Percentiles rank a stretch among this genome's conserved stretches.
Evolutionary conservation across 345 rosid species (phyloP).

Genomic region (Alliaria petiolata): DNA sequence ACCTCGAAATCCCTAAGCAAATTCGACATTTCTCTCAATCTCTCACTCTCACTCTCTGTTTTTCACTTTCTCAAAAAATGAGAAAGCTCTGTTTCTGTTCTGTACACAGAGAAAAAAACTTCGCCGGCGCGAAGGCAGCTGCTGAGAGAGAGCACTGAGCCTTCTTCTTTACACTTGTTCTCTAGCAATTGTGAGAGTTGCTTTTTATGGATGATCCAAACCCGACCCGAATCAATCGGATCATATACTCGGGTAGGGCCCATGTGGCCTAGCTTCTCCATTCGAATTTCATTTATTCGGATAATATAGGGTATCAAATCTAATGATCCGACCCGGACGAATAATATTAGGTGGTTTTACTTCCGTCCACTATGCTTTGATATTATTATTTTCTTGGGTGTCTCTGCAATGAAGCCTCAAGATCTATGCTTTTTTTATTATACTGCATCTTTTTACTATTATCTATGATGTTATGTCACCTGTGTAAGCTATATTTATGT

Average conservation of each 20-base stretch:
- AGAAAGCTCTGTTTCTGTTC: neutral
- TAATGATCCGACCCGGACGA: conserved; percentile 14
- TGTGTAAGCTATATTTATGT: conserved; percentile 16
- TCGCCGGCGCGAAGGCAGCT: conserved; percentile 23
- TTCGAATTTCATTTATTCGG: neutral
- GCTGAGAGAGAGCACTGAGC: conserved; percentile 4
- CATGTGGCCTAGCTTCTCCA: neutral
- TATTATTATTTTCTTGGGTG: neutral
- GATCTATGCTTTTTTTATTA: conserved; percentile 5
- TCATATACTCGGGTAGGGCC: neutral
- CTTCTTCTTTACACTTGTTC: neutral
- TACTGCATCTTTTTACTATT: neutral
- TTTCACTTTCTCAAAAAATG: neutral
- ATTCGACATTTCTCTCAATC: conserved; percentile 39
- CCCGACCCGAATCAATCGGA: neutral
- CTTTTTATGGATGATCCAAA: conserved; percentile 1
- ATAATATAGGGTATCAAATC: neutral
- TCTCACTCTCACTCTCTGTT: neutral
- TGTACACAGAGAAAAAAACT: neutral
- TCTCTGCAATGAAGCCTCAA: neutral
- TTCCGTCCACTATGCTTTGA: neutral
- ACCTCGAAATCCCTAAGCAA: conserved; percentile 55
- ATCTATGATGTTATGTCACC: neutral
- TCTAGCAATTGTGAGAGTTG: neutral
- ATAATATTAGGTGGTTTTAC: neutral